Base-by-base conservation (phyloP, 2,329 filamentous ascomycete genomes). In the Diaporthe batatas region DNA sequence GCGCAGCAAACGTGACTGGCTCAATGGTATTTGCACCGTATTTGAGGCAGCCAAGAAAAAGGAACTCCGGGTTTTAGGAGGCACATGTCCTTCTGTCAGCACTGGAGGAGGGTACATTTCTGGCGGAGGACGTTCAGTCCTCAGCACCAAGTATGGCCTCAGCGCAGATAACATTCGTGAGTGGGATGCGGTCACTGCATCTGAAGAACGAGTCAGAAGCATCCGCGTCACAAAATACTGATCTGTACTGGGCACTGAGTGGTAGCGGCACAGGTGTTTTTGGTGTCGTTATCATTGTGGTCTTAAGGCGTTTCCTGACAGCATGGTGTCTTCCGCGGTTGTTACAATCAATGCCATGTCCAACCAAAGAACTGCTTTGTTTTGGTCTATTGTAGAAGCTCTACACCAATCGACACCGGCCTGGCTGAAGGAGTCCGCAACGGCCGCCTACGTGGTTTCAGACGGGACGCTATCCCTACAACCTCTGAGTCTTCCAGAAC, bases 51-150 rank as follows among this genome's bases (percentile, higher is more conserved):
- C 85, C 3, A 79, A 84, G 18, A 80, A 83, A 29, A 78, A 84
- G 36, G 85, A 85, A 0, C 81, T 86, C 73, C 51, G 79, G 76
- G 76, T 68, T 75, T 78, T 42, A 74, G 47, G 51, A 21, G 71
- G 62, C 53, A 58, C 62, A n/a, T 72, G 70, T 49, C 58, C 74
- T 75, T 88, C 85, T 3, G 86, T 90, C 55, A 58, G 88, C n/a
- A 80, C 87, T 55, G 80, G 81, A 12, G 86, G 86, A 47, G 84
- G 84, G 8, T 86, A 83, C 75, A 82, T 83, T 32, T 78, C 85
- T 72, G 87, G 86, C 25, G 88, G 86, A 62, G 88, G 88, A 0
- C 87, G 90, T 76, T 86, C 85, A 11, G 39, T 83, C 83, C 59
- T 62, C n/a, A 42, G 14, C 8, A 23, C 10, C 3, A 78, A 84